A percentile compares a stretch with the other conserved stretches of the same genome.
Evolutionary conservation across 495 filamentous ascomycete genomes (phyloP).

Genomic region (Penicilliopsis zonata): DNA sequence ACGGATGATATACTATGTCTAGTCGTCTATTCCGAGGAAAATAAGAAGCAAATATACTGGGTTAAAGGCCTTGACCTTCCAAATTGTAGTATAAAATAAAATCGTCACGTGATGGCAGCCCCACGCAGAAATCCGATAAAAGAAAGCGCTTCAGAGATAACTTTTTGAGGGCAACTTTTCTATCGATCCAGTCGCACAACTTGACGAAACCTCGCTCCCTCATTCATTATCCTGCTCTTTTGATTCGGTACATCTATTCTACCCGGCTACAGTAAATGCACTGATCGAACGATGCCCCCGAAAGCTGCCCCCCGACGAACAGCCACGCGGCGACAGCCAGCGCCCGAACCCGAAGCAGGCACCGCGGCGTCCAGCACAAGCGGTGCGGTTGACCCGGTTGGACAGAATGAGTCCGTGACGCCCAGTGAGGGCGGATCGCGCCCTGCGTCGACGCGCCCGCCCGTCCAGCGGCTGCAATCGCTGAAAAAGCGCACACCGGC

Average conservation of each 20-base stretch:
- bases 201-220: background rate
- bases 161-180: too few relatives aligned
- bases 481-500: conserved; percentile 27
- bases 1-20: too few relatives aligned
- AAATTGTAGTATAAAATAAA: too few relatives aligned
- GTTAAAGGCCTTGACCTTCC: too few relatives aligned
- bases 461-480: conserved; percentile 32
- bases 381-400: background rate
- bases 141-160: too few relatives aligned
- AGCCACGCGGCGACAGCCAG: conserved; percentile 9
- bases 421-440: conserved; percentile 1
- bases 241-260: too few relatives aligned
- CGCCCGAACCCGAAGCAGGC: conserved; percentile 2
- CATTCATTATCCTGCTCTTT: background rate
- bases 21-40: too few relatives aligned
- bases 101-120: too few relatives aligned
- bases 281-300: conserved; percentile 25
- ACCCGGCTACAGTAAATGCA: too few relatives aligned
- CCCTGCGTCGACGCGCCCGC: conserved; percentile 14
- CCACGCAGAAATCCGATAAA: too few relatives aligned
- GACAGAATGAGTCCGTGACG: background rate
- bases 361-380: conserved; percentile 1
- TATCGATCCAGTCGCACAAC: too few relatives aligned
- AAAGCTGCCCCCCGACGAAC: conserved; percentile 26
- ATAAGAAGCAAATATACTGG: too few relatives aligned